Base-by-base conservation (phyloP, 2,329 filamentous ascomycete genomes). In the Lachnellula willkommii region DNA sequence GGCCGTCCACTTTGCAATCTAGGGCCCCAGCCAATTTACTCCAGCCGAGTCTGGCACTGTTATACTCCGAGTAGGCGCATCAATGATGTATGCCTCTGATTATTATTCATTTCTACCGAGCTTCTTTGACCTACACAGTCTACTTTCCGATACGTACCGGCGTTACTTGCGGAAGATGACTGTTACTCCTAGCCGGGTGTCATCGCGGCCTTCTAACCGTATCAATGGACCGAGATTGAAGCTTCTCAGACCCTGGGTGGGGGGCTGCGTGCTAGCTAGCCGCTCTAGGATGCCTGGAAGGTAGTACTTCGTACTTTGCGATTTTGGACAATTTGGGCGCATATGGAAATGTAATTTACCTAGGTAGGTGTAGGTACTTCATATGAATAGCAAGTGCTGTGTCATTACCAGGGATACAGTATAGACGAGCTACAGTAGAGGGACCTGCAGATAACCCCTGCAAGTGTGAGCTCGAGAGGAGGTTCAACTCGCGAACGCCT, bases 371-470 rank as follows among this genome's bases (percentile, higher is more conserved):
- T n/a, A n/a, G 4, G 22, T 32, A 32, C 28, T 5, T 17, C 5
- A 17, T 62, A 62, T 60, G 17, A 54, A 54, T 57, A 61, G 53
- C 59, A 54, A 37, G 11, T 32, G 14, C 32, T 22, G 24, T 58
- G 39, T 28, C 56, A 60, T 60, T 17, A 47, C 50, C 60, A 47
- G 50, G 60, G 60, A 54, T 57, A 14, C 46, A 43, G 54, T 57
- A 14, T 48, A 43, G 54, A 26, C 47, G 39, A 37, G 50, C 49
- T 48, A 49, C 37, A 42, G 28, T 20, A 20, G 20, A 20, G 22
- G 47, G 50, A 51, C 56, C 50, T 60, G 55, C 58, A 60, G 53
- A 37, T 17, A 11, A n/a, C 7, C 7, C 24, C 36, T 50, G 47
- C 32, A 39, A 24, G n/a, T 39, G 26, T 14, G 42, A 11, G 11